Evolutionary conservation across 768 basidiomycete species (phyloP).

Genomic region (Suillus subluteus): DNA sequence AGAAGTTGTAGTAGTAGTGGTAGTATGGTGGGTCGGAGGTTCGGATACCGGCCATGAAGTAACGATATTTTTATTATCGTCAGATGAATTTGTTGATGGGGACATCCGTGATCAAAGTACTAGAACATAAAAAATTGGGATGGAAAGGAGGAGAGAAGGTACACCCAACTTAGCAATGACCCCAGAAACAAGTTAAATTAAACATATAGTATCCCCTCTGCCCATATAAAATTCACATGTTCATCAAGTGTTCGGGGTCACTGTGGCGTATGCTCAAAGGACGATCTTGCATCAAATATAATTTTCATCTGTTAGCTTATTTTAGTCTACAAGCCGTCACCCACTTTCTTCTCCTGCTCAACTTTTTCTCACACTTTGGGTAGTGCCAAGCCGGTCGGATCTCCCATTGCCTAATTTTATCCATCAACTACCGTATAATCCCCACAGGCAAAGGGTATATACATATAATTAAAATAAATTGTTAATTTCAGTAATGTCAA

Average conservation of each 20-base stretch:
- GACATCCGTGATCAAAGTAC: neutral
- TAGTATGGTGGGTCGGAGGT: slow-evolving; percentile 34
- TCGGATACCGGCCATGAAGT: slow-evolving; percentile 37
- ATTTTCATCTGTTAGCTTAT: slow-evolving; percentile 2
- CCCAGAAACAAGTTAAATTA: slow-evolving; percentile 13
- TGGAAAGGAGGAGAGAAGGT: no score
- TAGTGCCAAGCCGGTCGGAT: slow-evolving; percentile 23
- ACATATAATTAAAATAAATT: neutral
- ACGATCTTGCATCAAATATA: neutral
- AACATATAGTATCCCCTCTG: neutral
- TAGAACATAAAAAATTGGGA: neutral
- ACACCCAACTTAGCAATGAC: no score
- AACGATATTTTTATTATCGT: slow-evolving; percentile 27
- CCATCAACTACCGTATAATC: slow-evolving; percentile 8
- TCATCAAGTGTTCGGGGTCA: slow-evolving; percentile 19
- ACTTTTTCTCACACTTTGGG: slow-evolving; percentile 13
- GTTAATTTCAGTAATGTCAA: neutral
- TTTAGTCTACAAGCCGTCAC: slow-evolving; percentile 14
- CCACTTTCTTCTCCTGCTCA: neutral
- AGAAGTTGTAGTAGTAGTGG: slow-evolving; percentile 27
- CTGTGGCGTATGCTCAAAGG: neutral
- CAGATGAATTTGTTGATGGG: slow-evolving; percentile 1
- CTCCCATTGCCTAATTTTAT: slow-evolving; percentile 10
- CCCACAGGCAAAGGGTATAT: neutral
- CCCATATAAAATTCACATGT: slow-evolving; percentile 32